Evolutionary conservation across 1,284 basidiomycete species (phyloP).

Genomic region (Leucoagaricus sp.): DNA sequence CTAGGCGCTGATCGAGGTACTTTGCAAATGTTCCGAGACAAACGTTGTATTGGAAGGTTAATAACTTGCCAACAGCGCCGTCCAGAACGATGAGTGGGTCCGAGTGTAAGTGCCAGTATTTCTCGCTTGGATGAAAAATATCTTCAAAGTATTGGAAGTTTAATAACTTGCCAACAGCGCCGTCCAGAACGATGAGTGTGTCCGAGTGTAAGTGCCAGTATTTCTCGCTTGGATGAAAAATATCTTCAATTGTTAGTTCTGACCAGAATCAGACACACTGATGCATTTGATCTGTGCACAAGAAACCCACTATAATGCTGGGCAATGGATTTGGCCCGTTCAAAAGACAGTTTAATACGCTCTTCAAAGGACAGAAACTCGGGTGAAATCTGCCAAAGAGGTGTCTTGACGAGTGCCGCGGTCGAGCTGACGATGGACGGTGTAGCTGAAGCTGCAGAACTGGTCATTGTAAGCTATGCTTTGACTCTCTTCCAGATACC

Average conservation of each 20-base stretch:
- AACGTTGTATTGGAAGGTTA: slow-evolving; percentile 45
- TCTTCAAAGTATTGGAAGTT: too few relatives aligned
- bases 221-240: too few relatives aligned
- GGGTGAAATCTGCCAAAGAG: slow-evolving; percentile 12
- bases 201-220: too few relatives aligned
- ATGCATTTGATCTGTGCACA: too few relatives aligned
- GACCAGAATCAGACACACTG: too few relatives aligned
- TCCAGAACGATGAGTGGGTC: slow-evolving; percentile 39
- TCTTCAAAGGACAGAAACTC: slow-evolving; percentile 13
- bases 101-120: slow-evolving; percentile 43
- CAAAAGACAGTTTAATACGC: slow-evolving; percentile 13
- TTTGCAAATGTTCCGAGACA: slow-evolving; percentile 40
- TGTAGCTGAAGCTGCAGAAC: too few relatives aligned
- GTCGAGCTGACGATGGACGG: too few relatives aligned
- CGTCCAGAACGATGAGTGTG: neutral
- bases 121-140: slow-evolving; percentile 31
- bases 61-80: slow-evolving; percentile 31
- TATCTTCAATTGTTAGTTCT: too few relatives aligned
- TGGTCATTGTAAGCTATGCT: too few relatives aligned
- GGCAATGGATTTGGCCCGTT: slow-evolving; percentile 13
- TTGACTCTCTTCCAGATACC: too few relatives aligned
- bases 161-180: slow-evolving; percentile 8
- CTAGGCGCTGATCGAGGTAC: slow-evolving; percentile 31
- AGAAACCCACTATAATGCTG: slow-evolving; percentile 7
- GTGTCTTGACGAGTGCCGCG: neutral